phyloP scores from a whole-genome alignment of 2,329 filamentous ascomycete genomes.

The Allantophomopsis cytisporea region DNA sequence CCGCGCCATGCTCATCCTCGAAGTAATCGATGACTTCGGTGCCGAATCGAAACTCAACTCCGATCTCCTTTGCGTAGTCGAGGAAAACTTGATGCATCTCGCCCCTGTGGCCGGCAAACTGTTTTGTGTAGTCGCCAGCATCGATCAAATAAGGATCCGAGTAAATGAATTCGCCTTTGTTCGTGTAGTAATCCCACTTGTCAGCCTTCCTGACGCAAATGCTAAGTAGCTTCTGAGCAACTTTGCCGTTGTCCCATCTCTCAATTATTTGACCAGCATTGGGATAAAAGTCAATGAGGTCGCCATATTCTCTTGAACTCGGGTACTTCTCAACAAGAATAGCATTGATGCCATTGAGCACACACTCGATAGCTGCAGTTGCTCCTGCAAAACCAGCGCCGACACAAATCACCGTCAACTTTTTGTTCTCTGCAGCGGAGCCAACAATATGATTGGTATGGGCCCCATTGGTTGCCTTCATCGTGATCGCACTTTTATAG shows the following conservation, averaged over 20 bases:
- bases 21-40: conserved; percentile 35
- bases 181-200: conserved; percentile 26
- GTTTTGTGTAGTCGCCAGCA: conserved; percentile 25
- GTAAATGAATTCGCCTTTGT: conserved; percentile 34
- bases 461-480: too few relatives aligned
- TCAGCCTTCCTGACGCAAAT: conserved; percentile 30
- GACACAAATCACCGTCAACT: conserved; percentile 38
- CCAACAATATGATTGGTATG: too few relatives aligned
- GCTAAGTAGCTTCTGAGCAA: conserved; percentile 30
- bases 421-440: too few relatives aligned
- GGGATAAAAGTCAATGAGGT: conserved; percentile 39
- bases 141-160: conserved; percentile 27
- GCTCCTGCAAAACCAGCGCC: conserved; percentile 45
- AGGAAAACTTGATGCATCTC: conserved; percentile 40
- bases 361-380: conserved; percentile 45
- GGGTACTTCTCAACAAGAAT: conserved; percentile 32
- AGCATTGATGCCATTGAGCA: conserved; percentile 41
- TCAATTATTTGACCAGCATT: conserved; percentile 43
- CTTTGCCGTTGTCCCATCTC: conserved; percentile 37
- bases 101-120: conserved; percentile 39
- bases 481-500: too few relatives aligned
- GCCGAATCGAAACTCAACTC: conserved; percentile 39
- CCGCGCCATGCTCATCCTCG: conserved; percentile 29
- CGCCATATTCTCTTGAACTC: conserved; percentile 28
- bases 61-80: conserved; percentile 32